Conservation (phyloP, 768 basidiomycete species). For the Lactifluus hygrophoroides region DNA sequence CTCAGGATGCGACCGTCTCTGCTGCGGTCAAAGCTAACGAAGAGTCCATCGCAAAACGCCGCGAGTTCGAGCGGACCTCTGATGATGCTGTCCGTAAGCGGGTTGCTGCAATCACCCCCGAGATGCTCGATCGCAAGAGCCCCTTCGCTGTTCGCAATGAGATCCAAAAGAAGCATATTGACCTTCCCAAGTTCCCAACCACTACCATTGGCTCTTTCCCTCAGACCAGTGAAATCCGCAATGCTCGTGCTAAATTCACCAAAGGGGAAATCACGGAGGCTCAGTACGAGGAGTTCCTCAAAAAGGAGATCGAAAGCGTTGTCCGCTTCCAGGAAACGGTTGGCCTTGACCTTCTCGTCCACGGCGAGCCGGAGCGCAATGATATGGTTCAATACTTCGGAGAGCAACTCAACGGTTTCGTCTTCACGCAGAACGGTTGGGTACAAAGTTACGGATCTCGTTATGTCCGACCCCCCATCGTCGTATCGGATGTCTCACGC, state of each 20-base stretch:
- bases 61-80: slow-evolving; percentile 87
- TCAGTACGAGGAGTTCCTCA: slow-evolving; percentile 95
- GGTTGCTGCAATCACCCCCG: slow-evolving; percentile 82
- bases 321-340: slow-evolving; percentile 96
- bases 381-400: slow-evolving; percentile 99
- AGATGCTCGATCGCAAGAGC: slow-evolving; percentile 80
- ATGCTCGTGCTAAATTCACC: slow-evolving; percentile 88
- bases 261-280: slow-evolving; percentile 82
- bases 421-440: slow-evolving; percentile 98
- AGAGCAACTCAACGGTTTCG: slow-evolving; percentile 89
- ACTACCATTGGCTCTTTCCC: slow-evolving; percentile 99
- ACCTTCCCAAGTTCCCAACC: slow-evolving; percentile 95
- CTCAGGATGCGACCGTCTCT: slow-evolving; percentile 64
- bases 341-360: slow-evolving; percentile 93
- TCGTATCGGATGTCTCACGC: slow-evolving; percentile 96
- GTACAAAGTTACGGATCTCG: slow-evolving; percentile 99
- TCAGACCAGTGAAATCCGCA: slow-evolving; percentile 99
- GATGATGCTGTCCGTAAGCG: slow-evolving; percentile 95
- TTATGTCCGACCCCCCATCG: slow-evolving; percentile 97
- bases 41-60: slow-evolving; percentile 84
- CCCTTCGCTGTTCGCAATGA: slow-evolving; percentile 82
- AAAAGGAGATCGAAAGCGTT: slow-evolving; percentile 90
- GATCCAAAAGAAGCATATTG: slow-evolving; percentile 79
- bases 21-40: slow-evolving; percentile 83
- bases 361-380: slow-evolving; percentile 98